phyloP scores from a whole-genome alignment of 768 basidiomycete genomes.

The Leccinum subtestaceum region DNA sequence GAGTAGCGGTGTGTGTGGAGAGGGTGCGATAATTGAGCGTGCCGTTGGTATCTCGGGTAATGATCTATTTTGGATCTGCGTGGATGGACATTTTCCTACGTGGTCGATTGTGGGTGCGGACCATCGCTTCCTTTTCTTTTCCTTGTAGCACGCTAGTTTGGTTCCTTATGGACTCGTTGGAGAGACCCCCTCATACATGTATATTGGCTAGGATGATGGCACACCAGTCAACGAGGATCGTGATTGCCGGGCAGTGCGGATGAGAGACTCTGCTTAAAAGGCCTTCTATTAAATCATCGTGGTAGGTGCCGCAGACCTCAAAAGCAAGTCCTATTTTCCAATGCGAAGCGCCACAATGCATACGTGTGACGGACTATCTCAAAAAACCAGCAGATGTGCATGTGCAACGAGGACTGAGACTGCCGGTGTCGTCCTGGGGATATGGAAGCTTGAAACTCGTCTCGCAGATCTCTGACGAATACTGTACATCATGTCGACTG shows the following conservation, averaged over 20 bases:
- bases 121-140: not conserved
- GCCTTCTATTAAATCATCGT: not conserved
- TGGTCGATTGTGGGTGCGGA: not conserved
- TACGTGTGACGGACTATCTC: not conserved
- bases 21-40: not conserved
- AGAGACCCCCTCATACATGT: not conserved
- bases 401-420: not conserved
- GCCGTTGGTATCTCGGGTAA: not conserved
- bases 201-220: no score
- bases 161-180: not conserved
- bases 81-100: not conserved
- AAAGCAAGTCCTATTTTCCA: not conserved
- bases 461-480: not conserved
- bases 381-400: not conserved
- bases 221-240: no score
- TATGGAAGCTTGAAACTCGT: not conserved
- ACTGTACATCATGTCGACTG: not conserved
- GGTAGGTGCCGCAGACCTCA: not conserved
- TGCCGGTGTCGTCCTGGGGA: not conserved
- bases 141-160: not conserved
- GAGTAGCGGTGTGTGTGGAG: not conserved
- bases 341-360: not conserved
- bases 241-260: not conserved
- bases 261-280: not conserved
- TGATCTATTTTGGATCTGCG: not conserved